Conservation (phyloP, 75 land plant genomes). For the Cunninghamia lanceolata region DNA sequence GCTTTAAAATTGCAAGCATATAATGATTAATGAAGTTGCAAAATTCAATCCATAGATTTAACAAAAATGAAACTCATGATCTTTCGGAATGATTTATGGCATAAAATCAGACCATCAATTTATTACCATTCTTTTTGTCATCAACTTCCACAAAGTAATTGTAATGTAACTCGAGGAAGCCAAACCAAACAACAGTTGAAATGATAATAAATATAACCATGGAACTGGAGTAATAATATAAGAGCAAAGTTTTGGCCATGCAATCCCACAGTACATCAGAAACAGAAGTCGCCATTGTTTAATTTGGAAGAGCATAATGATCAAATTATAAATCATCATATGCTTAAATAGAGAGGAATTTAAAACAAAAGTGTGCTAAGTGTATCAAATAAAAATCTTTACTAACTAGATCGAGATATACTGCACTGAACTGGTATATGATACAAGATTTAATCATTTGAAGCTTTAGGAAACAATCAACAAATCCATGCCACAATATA, state of each 20-base stretch:
- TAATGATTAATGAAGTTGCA: not conserved
- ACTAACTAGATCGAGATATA: not conserved
- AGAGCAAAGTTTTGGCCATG: too few species aligned
- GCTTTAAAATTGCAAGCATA: not conserved
- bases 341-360: too few species aligned
- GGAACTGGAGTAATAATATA: too few species aligned
- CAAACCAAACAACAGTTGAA: too few species aligned
- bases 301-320: not conserved
- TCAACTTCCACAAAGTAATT: too few species aligned
- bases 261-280: too few species aligned
- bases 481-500: not conserved
- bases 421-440: not conserved
- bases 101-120: not conserved
- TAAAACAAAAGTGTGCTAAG: too few species aligned
- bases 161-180: too few species aligned
- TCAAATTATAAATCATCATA: not conserved
- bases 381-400: not conserved
- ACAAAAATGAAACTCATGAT: not conserved
- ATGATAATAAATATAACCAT: too few species aligned
- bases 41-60: not conserved
- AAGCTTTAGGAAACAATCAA: not conserved
- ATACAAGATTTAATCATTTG: not conserved
- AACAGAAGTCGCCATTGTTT: too few species aligned
- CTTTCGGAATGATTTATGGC: not conserved
- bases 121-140: not conserved